Evolutionary conservation across 2,329 filamentous ascomycete genomes (phyloP).

Genomic region (Raffaelea ambrosiae): DNA sequence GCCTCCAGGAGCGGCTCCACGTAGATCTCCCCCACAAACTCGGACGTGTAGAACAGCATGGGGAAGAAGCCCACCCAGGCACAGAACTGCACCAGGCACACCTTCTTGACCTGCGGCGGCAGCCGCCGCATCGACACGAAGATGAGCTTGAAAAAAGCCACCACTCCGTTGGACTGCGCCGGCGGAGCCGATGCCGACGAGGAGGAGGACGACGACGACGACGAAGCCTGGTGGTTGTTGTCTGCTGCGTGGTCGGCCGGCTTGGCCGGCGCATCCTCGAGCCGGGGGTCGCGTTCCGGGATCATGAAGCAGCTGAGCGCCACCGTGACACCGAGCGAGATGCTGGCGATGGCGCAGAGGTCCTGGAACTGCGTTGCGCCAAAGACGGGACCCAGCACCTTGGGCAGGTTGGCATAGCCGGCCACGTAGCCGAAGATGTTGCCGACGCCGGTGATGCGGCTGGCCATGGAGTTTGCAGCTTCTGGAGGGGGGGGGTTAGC

Average conservation of each 20-base stretch:
- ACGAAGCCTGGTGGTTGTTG: conserved; percentile 33
- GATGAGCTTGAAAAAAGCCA: conserved; percentile 73
- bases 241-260: no score
- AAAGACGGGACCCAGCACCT: conserved; percentile 61
- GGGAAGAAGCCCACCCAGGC: conserved; percentile 96
- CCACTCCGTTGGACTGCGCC: conserved; percentile 24
- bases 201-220: neutral
- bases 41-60: conserved; percentile 90
- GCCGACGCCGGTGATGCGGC: conserved; percentile 74
- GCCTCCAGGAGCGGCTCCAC: conserved; percentile 70
- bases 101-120: conserved; percentile 71
- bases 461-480: conserved; percentile 88
- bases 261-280: no score
- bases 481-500: no score
- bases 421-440: conserved; percentile 88
- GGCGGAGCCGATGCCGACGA: conserved; percentile 33
- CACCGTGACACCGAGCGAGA: conserved; percentile 63
- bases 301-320: conserved; percentile 61
- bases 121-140: conserved; percentile 68
- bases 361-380: conserved; percentile 89
- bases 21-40: conserved; percentile 89
- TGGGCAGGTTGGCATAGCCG: conserved; percentile 73
- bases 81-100: conserved; percentile 76
- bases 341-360: conserved; percentile 74
- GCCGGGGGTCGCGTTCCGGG: conserved; percentile 69